phyloP scores from a whole-genome alignment of 140 eudicot species.

The Flaveria floridana region DNA sequence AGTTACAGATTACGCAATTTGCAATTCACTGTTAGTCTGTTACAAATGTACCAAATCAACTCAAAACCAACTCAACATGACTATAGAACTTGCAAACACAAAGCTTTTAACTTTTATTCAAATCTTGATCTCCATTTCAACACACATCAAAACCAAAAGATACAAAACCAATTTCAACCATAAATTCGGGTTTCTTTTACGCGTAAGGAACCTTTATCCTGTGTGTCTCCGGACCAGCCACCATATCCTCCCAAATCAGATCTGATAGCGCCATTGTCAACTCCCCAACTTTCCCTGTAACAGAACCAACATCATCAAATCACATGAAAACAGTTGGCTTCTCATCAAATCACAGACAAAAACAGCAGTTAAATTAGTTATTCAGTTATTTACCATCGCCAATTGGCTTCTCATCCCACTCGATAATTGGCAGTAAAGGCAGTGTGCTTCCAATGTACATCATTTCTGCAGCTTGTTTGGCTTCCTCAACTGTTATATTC shows the following conservation, averaged over 20 bases:
- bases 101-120: constrained; percentile 29
- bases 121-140: constrained; percentile 23
- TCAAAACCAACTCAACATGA: not conserved
- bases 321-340: not conserved
- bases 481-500: constrained; percentile 63
- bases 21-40: not conserved
- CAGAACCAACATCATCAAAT: constrained; percentile 13
- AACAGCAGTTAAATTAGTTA: not conserved
- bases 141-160: constrained; percentile 17
- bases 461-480: constrained; percentile 74
- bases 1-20: not conserved
- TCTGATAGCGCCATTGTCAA: constrained; percentile 82
- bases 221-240: constrained; percentile 75
- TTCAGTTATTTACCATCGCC: constrained; percentile 63
- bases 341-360: no score
- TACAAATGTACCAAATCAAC: not conserved
- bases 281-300: constrained; percentile 77
- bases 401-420: constrained; percentile 83
- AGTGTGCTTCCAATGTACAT: constrained; percentile 92
- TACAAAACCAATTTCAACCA: constrained; percentile 14
- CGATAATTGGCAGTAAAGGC: constrained; percentile 62
- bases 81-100: not conserved
- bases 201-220: constrained; percentile 71
- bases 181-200: constrained; percentile 20
- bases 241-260: constrained; percentile 93